Base-by-base conservation (phyloP, 73 alveolate genomes). In the Effrenium voratum region DNA sequence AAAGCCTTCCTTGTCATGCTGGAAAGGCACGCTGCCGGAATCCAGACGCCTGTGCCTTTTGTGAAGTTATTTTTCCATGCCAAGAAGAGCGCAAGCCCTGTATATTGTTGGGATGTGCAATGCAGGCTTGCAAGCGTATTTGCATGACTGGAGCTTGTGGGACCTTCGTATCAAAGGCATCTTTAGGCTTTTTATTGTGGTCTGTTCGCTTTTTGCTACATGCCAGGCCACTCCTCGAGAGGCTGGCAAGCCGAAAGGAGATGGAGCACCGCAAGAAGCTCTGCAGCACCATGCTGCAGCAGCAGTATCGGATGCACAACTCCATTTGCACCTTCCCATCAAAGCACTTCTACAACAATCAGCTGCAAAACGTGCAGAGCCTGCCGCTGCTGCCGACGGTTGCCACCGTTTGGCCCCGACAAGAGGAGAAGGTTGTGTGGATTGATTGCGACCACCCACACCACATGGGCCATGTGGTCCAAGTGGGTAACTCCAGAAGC, bases 401-500 rank as follows among this genome's bases (percentile, higher is more conserved):
- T 32, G 38, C 70, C 34, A 57, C 84, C n/a, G 95, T 87, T 6
- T 87, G 76, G 76, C 85, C 95, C 26, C 92, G 44, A 68, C 95
- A 49, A 43, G 40, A 60, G 41, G 66, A 87, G 36, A 83, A 70
- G 10, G 95, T 87, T 28, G 72, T 87, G 15, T 87, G 95, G 95
- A 59, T 60, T 13, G 95, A 87, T 63, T 87, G 95, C 38, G 80
- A 66, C 70, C 45, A 40, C 26, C 95, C 95, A 44, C 95, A 87
- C 40, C 82, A 46, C 34, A 46, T 63, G 34, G 95, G 95, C 70
- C 40, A 50, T 41, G 85, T 87, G 50, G 41, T 87, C 70, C 80
- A 45, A 32, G 95, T 87, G 38, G 95, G 95, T 19, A 87, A 32
- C 46, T 38, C 95, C 84, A 82, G 92, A 85, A 85, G 80, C 81